Percentiles rank a stretch among this genome's conserved stretches.
These are phyloP conservation scores for Podila clonocystis DNA, from an alignment of 192 early-diverging fungal genomes.

Conservation along the genomic window DNA sequence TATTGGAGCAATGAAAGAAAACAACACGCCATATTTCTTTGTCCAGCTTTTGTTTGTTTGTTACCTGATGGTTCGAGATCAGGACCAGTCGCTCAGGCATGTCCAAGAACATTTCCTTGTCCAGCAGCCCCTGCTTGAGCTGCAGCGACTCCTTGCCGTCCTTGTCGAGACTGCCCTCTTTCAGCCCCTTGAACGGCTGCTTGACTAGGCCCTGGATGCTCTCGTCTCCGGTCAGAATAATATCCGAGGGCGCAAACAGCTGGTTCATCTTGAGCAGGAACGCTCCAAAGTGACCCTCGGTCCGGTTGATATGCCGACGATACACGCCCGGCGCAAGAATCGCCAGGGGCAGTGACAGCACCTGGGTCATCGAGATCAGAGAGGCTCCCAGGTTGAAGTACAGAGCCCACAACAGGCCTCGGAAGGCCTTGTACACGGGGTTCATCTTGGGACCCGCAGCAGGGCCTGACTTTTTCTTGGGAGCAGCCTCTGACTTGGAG, in stretches of 20 bases:
- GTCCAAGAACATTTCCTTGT: conserved; percentile 8
- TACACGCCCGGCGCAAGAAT: conserved; percentile 39
- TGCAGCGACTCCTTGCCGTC: conserved; percentile 14
- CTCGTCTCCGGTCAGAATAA: conserved; percentile 59
- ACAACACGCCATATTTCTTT: neutral
- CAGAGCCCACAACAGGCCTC: conserved; percentile 28
- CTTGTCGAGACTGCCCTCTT: conserved; percentile 10
- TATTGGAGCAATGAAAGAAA: neutral
- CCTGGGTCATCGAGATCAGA: conserved; percentile 44
- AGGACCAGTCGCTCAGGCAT: conserved; percentile 60
- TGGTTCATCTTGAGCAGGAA: conserved; percentile 60
- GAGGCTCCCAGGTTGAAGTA: conserved; percentile 43
- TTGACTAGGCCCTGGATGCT: conserved; percentile 41
- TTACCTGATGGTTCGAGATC: conserved; percentile 70
- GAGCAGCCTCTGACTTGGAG: conserved; percentile 1
- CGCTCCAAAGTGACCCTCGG: conserved; percentile 52
- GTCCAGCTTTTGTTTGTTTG: neutral
- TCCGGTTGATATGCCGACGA: conserved; percentile 49
- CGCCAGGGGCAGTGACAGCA: conserved; percentile 37
- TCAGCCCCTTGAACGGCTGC: conserved; percentile 12
- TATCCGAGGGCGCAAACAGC: conserved; percentile 60
- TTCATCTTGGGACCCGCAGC: conserved; percentile 38
- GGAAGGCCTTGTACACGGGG: conserved; percentile 35
- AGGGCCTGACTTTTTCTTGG: neutral
- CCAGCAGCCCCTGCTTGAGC: conserved; percentile 26